Evolutionary conservation across 2,329 filamentous ascomycete genomes (phyloP).

Genomic region (Salinomyces thailandicus): DNA sequence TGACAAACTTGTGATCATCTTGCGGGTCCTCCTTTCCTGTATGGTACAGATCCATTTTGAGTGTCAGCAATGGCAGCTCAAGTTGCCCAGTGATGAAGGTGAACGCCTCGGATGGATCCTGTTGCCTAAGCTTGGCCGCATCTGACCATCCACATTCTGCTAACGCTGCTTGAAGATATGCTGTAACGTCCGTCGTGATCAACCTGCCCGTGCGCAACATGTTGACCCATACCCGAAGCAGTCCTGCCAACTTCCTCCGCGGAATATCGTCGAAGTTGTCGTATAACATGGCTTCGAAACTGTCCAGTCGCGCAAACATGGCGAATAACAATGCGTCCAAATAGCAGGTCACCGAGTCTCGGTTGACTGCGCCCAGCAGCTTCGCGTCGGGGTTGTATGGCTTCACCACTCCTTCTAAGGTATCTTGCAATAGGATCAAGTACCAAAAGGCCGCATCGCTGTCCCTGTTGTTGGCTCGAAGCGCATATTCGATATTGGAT

Average conservation of each 20-base stretch:
- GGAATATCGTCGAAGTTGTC: slow-evolving; percentile 63
- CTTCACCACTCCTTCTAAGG: slow-evolving; percentile 66
- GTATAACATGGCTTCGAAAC: slow-evolving; percentile 86
- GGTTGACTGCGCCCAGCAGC: slow-evolving; percentile 78
- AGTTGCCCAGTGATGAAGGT: slow-evolving; percentile 87
- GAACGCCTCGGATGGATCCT: slow-evolving; percentile 93
- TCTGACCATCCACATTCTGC: slow-evolving; percentile 83
- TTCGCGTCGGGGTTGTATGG: slow-evolving; percentile 60
- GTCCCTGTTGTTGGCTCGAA: slow-evolving; percentile 55
- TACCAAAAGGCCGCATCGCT: slow-evolving; percentile 65
- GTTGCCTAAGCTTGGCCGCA: slow-evolving; percentile 65
- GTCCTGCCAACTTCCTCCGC: slow-evolving; percentile 61
- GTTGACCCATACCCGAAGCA: slow-evolving; percentile 87
- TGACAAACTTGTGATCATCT: slow-evolving; percentile 90
- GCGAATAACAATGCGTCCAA: slow-evolving; percentile 84
- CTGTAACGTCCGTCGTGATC: slow-evolving; percentile 74
- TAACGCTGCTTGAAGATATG: slow-evolving; percentile 70
- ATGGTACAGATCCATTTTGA: slow-evolving; percentile 93
- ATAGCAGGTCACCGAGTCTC: slow-evolving; percentile 84
- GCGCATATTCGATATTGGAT: slow-evolving; percentile 52
- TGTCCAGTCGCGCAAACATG: slow-evolving; percentile 85
- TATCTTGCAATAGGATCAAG: slow-evolving; percentile 67
- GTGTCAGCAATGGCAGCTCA: slow-evolving; percentile 72
- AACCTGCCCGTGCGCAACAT: slow-evolving; percentile 75
- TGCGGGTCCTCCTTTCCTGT: slow-evolving; percentile 71